Percentiles rank a stretch among this genome's conserved stretches.
Conservation (phyloP, 768 basidiomycete species). For the Lactarius sp. region DNA sequence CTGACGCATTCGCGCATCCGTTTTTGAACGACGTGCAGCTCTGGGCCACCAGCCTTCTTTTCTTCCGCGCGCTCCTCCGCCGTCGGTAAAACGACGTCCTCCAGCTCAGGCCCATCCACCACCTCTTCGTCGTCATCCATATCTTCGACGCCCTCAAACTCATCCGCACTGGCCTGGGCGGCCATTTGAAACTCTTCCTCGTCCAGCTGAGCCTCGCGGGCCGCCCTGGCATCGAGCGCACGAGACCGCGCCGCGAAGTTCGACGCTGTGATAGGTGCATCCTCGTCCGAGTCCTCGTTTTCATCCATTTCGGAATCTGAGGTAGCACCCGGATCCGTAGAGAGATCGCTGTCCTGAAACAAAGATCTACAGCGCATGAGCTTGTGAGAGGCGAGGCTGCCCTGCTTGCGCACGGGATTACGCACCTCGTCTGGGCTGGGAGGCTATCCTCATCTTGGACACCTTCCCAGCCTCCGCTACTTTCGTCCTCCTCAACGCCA, state of each 20-base stretch:
- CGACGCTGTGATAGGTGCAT: conserved; percentile 58
- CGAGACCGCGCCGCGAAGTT: conserved; percentile 82
- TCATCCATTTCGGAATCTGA: conserved; percentile 38
- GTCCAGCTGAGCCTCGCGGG: conserved; percentile 65
- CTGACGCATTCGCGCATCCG: conserved; percentile 76
- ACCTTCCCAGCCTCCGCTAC: conserved; percentile 57
- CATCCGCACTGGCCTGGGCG: conserved; percentile 33
- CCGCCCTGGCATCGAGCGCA: conserved; percentile 64
- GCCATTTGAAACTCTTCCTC: conserved; percentile 58
- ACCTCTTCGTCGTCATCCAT: conserved; percentile 36
- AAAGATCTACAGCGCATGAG: conserved; percentile 35
- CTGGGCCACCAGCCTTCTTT: conserved; percentile 60
- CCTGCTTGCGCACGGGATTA: not conserved
- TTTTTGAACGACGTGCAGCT: conserved; percentile 69
- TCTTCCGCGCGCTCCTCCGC: conserved; percentile 68
- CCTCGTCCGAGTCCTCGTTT: conserved; percentile 39
- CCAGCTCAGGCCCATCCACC: conserved; percentile 40
- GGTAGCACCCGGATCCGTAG: conserved; percentile 42
- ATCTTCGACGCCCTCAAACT: conserved; percentile 30
- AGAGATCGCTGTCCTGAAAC: conserved; percentile 45
- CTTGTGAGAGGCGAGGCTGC: not conserved
- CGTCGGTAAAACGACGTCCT: conserved; percentile 63
- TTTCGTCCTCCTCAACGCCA: conserved; percentile 32
- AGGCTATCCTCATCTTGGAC: conserved; percentile 47
- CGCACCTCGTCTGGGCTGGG: conserved; percentile 40